Evolutionary conservation across 257 asterid species (phyloP).

Genomic region (Hygrophila difformis): DNA sequence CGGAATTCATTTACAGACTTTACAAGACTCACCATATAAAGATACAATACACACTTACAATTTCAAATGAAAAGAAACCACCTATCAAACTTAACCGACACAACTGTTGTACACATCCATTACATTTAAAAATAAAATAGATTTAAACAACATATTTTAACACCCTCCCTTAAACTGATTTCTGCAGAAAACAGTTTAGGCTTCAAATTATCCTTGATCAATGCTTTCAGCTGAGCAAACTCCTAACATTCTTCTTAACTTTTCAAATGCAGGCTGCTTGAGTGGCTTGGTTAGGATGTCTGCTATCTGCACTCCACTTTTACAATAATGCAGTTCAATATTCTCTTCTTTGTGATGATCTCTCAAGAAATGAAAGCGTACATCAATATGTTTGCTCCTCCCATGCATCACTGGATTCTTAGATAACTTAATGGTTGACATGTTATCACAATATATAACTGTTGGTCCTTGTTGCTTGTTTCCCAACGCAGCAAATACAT

Average conservation of each 20-base stretch:
- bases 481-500: not conserved
- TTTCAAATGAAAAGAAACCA: no score
- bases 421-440: not conserved
- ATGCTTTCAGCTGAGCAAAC: no score
- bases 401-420: slow-evolving; percentile 3
- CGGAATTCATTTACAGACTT: no score
- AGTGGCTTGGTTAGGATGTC: not conserved
- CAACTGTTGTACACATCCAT: no score
- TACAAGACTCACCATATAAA: no score
- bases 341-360: not conserved
- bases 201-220: no score
- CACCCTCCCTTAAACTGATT: no score
- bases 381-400: slow-evolving; percentile 4
- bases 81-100: no score
- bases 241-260: not conserved
- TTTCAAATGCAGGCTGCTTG: not conserved
- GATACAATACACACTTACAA: no score
- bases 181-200: no score
- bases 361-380: not conserved
- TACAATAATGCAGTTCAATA: not conserved
- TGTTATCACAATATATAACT: not conserved
- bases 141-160: no score
- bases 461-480: not conserved
- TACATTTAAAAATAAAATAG: no score
- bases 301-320: not conserved